phyloP scores from a whole-genome alignment of 2,329 filamentous ascomycete species.

The Beauveria varroae region DNA sequence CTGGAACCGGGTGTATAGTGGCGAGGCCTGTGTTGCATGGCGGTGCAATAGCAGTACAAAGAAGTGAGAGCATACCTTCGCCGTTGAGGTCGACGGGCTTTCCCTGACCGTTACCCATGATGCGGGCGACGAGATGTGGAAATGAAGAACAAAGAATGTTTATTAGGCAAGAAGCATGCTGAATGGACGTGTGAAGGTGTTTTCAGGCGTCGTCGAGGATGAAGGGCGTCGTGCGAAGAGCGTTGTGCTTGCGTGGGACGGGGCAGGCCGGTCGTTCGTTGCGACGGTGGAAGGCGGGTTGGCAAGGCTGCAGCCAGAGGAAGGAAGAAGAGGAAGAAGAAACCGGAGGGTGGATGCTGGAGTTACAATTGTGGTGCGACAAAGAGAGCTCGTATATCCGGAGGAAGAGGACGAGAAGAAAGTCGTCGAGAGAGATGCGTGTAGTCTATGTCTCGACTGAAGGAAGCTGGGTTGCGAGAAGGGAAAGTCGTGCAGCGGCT shows the following conservation, averaged over 20 bases:
- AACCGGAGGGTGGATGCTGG: background rate
- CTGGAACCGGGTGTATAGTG: background rate
- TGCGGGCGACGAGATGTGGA: background rate
- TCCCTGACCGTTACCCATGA: constrained; percentile 91
- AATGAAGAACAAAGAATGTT: background rate
- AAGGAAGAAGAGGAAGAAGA: background rate
- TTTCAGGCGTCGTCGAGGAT: background rate
- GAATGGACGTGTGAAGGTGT: background rate
- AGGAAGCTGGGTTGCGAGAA: constrained; percentile 7
- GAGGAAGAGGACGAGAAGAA: background rate
- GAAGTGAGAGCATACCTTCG: constrained; percentile 56
- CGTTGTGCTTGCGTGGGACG: background rate
- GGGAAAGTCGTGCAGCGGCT: constrained; percentile 4
- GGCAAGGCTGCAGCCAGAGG: background rate
- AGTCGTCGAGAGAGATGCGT: background rate
- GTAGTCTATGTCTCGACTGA: background rate
- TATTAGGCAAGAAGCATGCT: constrained; percentile 8
- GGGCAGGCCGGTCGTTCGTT: background rate
- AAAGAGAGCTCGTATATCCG: background rate
- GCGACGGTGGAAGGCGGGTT: background rate
- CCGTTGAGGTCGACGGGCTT: constrained; percentile 89
- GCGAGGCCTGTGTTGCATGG: background rate
- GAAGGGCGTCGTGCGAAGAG: background rate
- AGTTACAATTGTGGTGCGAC: background rate
- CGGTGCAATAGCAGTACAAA: background rate